Evolutionary conservation across 2,329 filamentous ascomycete genomes (phyloP), one percentile per base, ranked within the genome.

Genomic region (Hypoxylon sp.): DNA sequence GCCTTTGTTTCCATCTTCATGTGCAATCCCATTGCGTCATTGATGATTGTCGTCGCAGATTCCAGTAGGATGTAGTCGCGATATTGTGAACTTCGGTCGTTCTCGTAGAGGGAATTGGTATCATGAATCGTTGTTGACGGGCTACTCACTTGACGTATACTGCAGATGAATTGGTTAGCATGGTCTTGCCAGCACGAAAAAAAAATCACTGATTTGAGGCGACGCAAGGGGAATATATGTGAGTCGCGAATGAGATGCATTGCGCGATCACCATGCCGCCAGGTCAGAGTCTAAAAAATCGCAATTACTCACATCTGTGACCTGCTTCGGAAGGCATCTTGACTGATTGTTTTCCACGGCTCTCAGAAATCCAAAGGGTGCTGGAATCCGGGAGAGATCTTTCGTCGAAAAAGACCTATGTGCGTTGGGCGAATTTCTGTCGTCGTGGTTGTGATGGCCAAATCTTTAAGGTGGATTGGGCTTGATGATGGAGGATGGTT

Each of bases 281-380:
- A n/a, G 29, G 71, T 70, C 37, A 66, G 69, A 55, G 55, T 54
- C 54, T 56, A 25, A 51, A 61, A 46, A 68, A 70, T 67, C 19
- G 37, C 7, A 74, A 41, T 41, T 55, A 92, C 92, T 92, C 85
- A 95, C 92, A 87, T 91, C 92, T 89, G 90, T 94, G 91, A 85
- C 91, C 91, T 81, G 90, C 87, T 89, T 93, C 91, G 81, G 91
- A 90, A 91, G 91, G 88, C 92, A 96, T 96, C 83, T 88, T 94
- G 90, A 84, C 83, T 83, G 81, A 77, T 82, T 77, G 76, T 76
- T 73, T 78, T 78, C 79, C 78, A 78, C 76, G 78, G 78, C 81
- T 81, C 81, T 82, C 80, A 79, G 80, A 77, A 78, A 79, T 82
- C 78, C 80, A 76, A 78, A 75, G 74, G 78, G 75, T 76, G 78